Base-by-base conservation (phyloP, 31 red algal species). In the Asparagopsis taxiformis region DNA sequence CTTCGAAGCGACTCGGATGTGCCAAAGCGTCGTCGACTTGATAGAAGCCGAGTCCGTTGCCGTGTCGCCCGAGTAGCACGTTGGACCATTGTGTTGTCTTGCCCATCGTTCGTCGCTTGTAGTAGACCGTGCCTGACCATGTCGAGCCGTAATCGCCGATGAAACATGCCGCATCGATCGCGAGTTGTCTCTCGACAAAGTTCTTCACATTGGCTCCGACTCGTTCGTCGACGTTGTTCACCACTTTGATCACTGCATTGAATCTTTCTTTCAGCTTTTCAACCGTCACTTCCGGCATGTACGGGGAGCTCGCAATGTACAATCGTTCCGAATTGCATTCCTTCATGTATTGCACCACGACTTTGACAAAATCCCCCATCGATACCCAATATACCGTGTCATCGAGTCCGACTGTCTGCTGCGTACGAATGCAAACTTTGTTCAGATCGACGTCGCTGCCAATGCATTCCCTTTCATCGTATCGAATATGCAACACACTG, bases 41-140 rank as follows among this genome's bases (percentile, higher is more conserved):
- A n/a, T n/a, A n/a, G n/a, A n/a, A n/a, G n/a, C n/a, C n/a, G n/a
- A n/a, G n/a, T n/a, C n/a, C n/a, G n/a, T n/a, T n/a, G n/a, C n/a
- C n/a, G 1, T 43, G 32, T 36, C 41, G 11, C 15, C 33, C 23
- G 17, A 67, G 38, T 35, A 78, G 30, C 9, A 22, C 37, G 31
- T 46, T 64, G 39, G 59, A 65, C 60, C 74, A 78, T 43, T 39
- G 38, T 1, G 39, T 77, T 2, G 2, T 31, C 31, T 60, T 68
- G 1, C 64, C 64, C 55, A 69, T 16, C 28, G 76, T 80, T 34
- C 76, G 53, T 8, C 76, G 46, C 33, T 80, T 80, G 39, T 69
- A 80, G 37, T 69, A 69, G 20, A 80, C 76, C 16, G 76, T 69
- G 0, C 63, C 64, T 26, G 76, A 80, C 76, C 76, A 80, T 3